Evolutionary conservation across 768 basidiomycete species (phyloP).

Genomic region (Lentinula edodes): DNA sequence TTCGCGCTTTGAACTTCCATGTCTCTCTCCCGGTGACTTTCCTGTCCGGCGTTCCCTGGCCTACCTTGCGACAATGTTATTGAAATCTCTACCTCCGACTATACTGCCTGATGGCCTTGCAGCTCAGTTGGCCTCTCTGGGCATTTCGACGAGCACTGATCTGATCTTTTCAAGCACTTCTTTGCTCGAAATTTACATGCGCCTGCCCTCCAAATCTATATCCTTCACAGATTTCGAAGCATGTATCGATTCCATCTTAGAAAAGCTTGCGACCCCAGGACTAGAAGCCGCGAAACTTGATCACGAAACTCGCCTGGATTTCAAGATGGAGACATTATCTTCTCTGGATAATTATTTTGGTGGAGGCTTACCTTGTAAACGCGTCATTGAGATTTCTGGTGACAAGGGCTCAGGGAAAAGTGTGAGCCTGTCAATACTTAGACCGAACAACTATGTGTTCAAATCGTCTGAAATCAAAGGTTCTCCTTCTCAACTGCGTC

Average conservation of each 20-base stretch:
- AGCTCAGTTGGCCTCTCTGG: not conserved
- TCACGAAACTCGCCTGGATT: conserved; percentile 15
- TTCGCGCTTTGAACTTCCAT: not conserved
- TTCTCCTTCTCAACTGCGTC: conserved; percentile 53
- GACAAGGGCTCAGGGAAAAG: conserved; percentile 63
- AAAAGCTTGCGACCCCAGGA: conserved; percentile 40
- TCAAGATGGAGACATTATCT: conserved; percentile 33
- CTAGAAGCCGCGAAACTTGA: conserved; percentile 20
- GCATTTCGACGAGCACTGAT: not conserved
- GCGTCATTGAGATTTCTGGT: conserved; percentile 67
- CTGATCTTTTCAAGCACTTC: conserved; percentile 12
- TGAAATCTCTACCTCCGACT: not conserved
- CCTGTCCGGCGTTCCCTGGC: no score
- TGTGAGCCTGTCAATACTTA: conserved; percentile 30
- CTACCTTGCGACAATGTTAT: conserved; percentile 9
- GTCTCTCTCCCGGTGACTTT: no score
- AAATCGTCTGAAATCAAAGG: conserved; percentile 28
- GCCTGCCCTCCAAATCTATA: conserved; percentile 43
- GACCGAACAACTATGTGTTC: not conserved
- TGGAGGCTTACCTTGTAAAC: conserved; percentile 38
- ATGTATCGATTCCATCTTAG: conserved; percentile 32
- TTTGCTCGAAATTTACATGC: conserved; percentile 43
- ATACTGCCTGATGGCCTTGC: not conserved
- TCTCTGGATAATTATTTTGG: conserved; percentile 48
- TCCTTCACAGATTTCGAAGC: conserved; percentile 43